Evolutionary conservation across 805 yeast genomes (phyloP).

Genomic region (Brettanomyces custersianus): DNA sequence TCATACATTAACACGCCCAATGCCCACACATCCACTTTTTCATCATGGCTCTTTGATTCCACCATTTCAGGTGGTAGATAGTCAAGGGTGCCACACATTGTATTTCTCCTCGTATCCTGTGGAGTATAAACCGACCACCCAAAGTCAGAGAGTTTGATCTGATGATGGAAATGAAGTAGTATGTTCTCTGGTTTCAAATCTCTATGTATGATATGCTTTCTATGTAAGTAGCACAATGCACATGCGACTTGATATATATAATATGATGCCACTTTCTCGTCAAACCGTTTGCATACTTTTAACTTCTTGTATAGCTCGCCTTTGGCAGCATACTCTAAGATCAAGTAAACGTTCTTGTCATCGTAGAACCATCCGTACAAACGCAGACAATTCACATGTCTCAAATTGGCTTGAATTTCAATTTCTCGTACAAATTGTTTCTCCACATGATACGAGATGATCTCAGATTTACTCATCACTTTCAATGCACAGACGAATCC

Average conservation of each 20-base stretch:
- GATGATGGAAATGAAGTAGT: slow-evolving; percentile 64
- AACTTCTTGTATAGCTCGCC: slow-evolving; percentile 81
- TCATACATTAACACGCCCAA: slow-evolving; percentile 83
- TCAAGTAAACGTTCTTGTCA: slow-evolving; percentile 65
- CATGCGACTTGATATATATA: slow-evolving; percentile 77
- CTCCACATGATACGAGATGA: slow-evolving; percentile 66
- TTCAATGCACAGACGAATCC: slow-evolving; percentile 86
- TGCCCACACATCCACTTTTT: slow-evolving; percentile 85
- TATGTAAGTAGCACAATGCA: slow-evolving; percentile 72
- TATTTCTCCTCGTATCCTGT: slow-evolving; percentile 43
- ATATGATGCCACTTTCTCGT: slow-evolving; percentile 64
- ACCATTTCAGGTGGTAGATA: slow-evolving; percentile 95
- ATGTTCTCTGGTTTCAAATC: slow-evolving; percentile 95
- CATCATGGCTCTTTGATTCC: slow-evolving; percentile 70
- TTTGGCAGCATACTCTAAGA: slow-evolving; percentile 74
- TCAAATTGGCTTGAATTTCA: slow-evolving; percentile 74
- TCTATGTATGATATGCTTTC: slow-evolving; percentile 75
- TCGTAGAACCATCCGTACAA: slow-evolving; percentile 84
- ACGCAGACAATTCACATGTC: slow-evolving; percentile 74
- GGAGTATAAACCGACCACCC: slow-evolving; percentile 89
- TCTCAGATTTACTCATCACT: slow-evolving; percentile 79
- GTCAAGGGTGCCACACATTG: slow-evolving; percentile 93
- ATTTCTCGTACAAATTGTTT: slow-evolving; percentile 85
- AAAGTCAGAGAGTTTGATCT: slow-evolving; percentile 81
- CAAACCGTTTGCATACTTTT: slow-evolving; percentile 57